Evolutionary conservation across 345 rosid genomes (phyloP).

Genomic region (Lumnitzera littorea): DNA sequence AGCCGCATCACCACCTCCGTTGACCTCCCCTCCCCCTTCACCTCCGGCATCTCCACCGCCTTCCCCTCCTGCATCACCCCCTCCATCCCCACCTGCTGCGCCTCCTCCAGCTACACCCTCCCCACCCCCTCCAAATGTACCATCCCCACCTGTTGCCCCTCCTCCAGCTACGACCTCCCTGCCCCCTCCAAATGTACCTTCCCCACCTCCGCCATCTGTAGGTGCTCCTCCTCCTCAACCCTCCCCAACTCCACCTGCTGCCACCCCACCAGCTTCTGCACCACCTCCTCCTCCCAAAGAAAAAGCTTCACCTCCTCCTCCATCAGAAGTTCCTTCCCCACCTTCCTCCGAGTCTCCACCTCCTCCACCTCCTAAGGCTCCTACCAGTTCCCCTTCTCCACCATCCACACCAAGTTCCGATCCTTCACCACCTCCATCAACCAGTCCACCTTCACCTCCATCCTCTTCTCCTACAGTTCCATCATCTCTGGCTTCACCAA

Average conservation of each 20-base stretch:
- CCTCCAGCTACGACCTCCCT: constrained; percentile 22
- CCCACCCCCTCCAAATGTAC: constrained; percentile 28
- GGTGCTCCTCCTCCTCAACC: constrained; percentile 17
- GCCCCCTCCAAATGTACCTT: constrained; percentile 9
- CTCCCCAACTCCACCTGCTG: constrained; percentile 30
- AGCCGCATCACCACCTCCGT: constrained; percentile 28
- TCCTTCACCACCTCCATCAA: constrained; percentile 42
- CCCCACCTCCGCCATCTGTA: constrained; percentile 22
- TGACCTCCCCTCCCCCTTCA: constrained; percentile 29
- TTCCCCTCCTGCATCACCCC: constrained; percentile 28
- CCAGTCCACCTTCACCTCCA: constrained; percentile 37
- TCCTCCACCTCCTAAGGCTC: constrained; percentile 25
- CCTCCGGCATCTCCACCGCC: constrained; percentile 33
- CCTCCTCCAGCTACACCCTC: constrained; percentile 32
- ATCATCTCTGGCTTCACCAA: constrained; percentile 38
- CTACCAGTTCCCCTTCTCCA: constrained; percentile 16
- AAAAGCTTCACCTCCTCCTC: constrained; percentile 39
- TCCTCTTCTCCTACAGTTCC: constrained; percentile 45
- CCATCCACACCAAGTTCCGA: constrained; percentile 25
- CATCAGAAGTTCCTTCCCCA: constrained; percentile 20
- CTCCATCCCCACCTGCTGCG: constrained; percentile 8
- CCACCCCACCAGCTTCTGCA: constrained; percentile 41
- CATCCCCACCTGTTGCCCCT: constrained; percentile 9
- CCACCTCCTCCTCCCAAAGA: constrained; percentile 43
- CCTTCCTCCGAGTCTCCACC: constrained; percentile 35